Evolutionary conservation across 2,329 filamentous ascomycete genomes (phyloP).

Genomic region (Leptoxyphium fumago): DNA sequence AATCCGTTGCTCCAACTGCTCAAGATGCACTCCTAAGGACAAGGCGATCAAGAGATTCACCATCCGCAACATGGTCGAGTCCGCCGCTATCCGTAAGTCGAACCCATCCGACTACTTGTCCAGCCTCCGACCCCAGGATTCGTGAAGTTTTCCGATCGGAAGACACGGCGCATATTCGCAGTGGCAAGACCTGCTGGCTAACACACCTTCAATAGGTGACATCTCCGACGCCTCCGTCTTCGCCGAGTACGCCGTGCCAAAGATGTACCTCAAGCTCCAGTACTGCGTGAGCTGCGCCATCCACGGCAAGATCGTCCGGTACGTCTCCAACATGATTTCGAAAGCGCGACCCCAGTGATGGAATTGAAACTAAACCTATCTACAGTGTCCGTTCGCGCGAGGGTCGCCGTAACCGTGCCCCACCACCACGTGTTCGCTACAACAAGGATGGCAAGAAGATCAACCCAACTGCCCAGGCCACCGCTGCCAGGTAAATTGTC

Average conservation of each 20-base stretch:
- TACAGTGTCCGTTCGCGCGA: slow-evolving; percentile 87
- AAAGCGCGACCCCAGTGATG: background rate
- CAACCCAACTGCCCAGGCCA: slow-evolving; percentile 65
- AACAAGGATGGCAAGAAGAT: slow-evolving; percentile 99
- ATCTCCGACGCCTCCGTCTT: slow-evolving; percentile 99
- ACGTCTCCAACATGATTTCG: slow-evolving; percentile 36
- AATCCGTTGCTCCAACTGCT: slow-evolving; percentile 86
- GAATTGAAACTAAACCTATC: slow-evolving; percentile 5
- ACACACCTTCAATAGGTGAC: slow-evolving; percentile 55
- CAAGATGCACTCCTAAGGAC: slow-evolving; percentile 80
- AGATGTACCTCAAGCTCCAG: slow-evolving; percentile 99
- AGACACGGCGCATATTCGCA: background rate
- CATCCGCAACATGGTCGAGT: slow-evolving; percentile 99
- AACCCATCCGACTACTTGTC: slow-evolving; percentile 4
- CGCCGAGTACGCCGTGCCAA: slow-evolving; percentile 97
- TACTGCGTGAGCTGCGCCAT: slow-evolving; percentile 99
- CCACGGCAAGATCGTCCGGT: slow-evolving; percentile 99
- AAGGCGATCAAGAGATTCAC: slow-evolving; percentile 99
- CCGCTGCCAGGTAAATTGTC: slow-evolving; percentile 31
- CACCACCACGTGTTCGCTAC: slow-evolving; percentile 93
- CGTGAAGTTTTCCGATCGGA: background rate
- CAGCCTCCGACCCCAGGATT: background rate
- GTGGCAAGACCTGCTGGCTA: slow-evolving; percentile 2
- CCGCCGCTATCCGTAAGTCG: slow-evolving; percentile 93
- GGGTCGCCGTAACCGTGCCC: slow-evolving; percentile 97